A percentile compares a stretch with the other conserved stretches of the same genome.
These are phyloP conservation scores for Cystobasidium onofrii DNA, from an alignment of 768 basidiomycete genomes.

Conservation along the genomic window DNA sequence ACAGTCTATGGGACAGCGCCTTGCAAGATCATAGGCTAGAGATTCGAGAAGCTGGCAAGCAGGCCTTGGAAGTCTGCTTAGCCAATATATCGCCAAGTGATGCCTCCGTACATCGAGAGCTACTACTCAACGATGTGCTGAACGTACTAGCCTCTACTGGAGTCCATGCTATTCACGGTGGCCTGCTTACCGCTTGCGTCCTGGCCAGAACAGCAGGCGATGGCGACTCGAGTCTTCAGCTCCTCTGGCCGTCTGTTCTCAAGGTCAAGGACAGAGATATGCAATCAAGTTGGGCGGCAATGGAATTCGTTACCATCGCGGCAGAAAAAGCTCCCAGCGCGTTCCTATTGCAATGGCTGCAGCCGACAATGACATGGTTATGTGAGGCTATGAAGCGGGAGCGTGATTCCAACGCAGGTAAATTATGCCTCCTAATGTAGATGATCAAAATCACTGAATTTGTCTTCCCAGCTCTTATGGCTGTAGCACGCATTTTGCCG, in stretches of 20 bases:
- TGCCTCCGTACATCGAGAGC: background rate
- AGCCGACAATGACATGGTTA: constrained; percentile 8
- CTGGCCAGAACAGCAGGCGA: background rate
- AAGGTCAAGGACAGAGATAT: constrained; percentile 8
- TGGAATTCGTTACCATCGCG: background rate
- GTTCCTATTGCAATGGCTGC: background rate
- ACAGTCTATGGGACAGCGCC: constrained; percentile 18
- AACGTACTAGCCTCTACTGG: background rate
- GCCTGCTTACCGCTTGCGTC: background rate
- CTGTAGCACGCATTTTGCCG: constrained; percentile 5
- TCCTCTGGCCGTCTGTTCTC: background rate
- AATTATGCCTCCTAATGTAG: background rate
- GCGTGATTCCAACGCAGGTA: background rate
- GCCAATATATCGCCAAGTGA: background rate
- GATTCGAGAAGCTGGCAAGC: background rate
- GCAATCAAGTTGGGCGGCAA: background rate
- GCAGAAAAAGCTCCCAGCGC: background rate
- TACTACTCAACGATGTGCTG: constrained; percentile 3
- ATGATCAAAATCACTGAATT: background rate
- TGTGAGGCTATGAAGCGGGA: constrained; percentile 5
- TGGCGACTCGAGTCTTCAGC: background rate
- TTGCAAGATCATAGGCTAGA: background rate
- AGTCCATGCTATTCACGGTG: background rate
- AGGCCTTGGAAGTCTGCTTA: constrained; percentile 4
- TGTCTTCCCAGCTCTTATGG: background rate